These are phyloP conservation scores for Irpex lacteus DNA, from an alignment of 1,284 basidiomycete species.

Conservation along the genomic window DNA sequence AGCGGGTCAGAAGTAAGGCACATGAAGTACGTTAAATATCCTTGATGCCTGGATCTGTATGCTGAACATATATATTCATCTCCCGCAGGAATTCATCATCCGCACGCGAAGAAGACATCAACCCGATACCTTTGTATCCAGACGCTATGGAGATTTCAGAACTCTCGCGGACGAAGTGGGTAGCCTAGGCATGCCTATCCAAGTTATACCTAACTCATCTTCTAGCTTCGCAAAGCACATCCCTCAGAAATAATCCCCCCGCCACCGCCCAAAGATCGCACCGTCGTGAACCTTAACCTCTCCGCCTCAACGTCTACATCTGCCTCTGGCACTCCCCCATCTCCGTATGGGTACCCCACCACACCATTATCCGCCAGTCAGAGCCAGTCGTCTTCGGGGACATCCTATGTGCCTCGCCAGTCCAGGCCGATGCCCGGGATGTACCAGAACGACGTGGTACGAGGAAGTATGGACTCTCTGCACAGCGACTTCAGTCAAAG, in stretches of 20 bases:
- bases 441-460: slow-evolving; percentile 20
- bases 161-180: slow-evolving; percentile 81
- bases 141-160: slow-evolving; percentile 94
- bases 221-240: slow-evolving; percentile 78
- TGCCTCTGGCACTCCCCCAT: slow-evolving; percentile 25
- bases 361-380: neutral
- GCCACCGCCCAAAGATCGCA: slow-evolving; percentile 86
- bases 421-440: slow-evolving; percentile 18
- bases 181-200: slow-evolving; percentile 13
- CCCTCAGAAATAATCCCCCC: slow-evolving; percentile 75
- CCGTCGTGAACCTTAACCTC: slow-evolving; percentile 46
- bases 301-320: slow-evolving; percentile 36
- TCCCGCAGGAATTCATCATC: slow-evolving; percentile 86
- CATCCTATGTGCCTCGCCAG: slow-evolving; percentile 4
- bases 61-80: slow-evolving; percentile 8
- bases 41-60: neutral
- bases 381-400: neutral
- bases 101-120: slow-evolving; percentile 76
- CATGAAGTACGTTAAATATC: slow-evolving; percentile 65
- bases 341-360: slow-evolving; percentile 11
- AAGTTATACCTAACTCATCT: slow-evolving; percentile 16
- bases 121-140: slow-evolving; percentile 83
- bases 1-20: slow-evolving; percentile 75
- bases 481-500: slow-evolving; percentile 19
- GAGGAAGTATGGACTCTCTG: slow-evolving; percentile 24